A percentile compares a stretch with the other conserved stretches of the same genome.
phyloP scores from a whole-genome alignment of 2,329 filamentous ascomycete genomes.

The Aspergillus tubingensis region DNA sequence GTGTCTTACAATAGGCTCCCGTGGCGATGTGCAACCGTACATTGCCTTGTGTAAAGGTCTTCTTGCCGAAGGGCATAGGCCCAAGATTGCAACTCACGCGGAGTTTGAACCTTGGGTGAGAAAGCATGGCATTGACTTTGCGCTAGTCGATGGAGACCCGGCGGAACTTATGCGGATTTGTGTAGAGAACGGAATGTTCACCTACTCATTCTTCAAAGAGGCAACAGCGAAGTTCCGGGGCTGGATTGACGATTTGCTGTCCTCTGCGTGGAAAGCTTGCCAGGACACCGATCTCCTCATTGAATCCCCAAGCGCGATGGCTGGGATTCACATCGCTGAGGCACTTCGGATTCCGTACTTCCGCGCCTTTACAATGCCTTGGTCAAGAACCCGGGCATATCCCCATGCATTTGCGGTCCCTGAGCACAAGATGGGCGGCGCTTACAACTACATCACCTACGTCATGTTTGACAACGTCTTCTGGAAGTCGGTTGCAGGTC shows the following conservation, averaged over 20 bases:
- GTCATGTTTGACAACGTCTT: slow-evolving; percentile 96
- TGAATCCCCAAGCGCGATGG: slow-evolving; percentile 95
- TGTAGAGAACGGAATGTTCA: slow-evolving; percentile 97
- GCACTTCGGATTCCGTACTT: slow-evolving; percentile 92
- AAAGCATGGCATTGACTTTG: slow-evolving; percentile 92
- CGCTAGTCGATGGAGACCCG: slow-evolving; percentile 83
- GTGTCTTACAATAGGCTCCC: slow-evolving; percentile 91
- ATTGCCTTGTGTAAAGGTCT: slow-evolving; percentile 93
- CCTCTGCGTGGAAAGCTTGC: slow-evolving; percentile 79
- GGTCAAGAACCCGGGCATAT: slow-evolving; percentile 93
- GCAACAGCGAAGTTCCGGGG: slow-evolving; percentile 83
- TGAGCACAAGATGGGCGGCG: slow-evolving; percentile 89
- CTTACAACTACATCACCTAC: slow-evolving; percentile 94
- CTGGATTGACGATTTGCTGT: slow-evolving; percentile 90
- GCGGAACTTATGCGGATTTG: slow-evolving; percentile 94
- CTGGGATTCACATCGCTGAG: slow-evolving; percentile 95
- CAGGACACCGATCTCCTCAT: slow-evolving; percentile 87
- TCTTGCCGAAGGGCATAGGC: slow-evolving; percentile 80
- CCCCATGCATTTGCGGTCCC: slow-evolving; percentile 95
- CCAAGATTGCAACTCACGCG: slow-evolving; percentile 84
- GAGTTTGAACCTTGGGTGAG: slow-evolving; percentile 90
- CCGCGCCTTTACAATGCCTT: slow-evolving; percentile 97
- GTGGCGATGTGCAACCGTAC: slow-evolving; percentile 96
- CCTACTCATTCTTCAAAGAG: slow-evolving; percentile 83
- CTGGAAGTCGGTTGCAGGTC: slow-evolving; percentile 88